These are phyloP conservation scores for Phytophthora cajani DNA, from an alignment of 352 stramenopile genomes.

Conservation along the genomic window DNA sequence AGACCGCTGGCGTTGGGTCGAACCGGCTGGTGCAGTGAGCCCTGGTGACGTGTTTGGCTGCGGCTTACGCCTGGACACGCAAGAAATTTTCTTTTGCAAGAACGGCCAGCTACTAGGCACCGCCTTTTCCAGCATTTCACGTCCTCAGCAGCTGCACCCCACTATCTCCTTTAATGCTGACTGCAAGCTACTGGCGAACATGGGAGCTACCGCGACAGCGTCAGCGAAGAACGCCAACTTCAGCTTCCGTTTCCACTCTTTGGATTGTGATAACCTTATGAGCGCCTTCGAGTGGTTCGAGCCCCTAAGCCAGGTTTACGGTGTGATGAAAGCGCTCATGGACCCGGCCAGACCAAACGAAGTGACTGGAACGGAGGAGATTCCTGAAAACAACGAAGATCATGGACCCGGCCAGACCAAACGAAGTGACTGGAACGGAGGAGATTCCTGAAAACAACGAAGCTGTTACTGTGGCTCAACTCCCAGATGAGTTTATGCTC, in stretches of 20 bases:
- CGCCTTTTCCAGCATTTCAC: conserved; percentile 77
- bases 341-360: conserved; percentile 43
- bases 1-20: conserved; percentile 81
- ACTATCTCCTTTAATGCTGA: conserved; percentile 81
- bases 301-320: conserved; percentile 84
- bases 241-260: conserved; percentile 80
- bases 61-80: conserved; percentile 78
- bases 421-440: conserved; percentile 11
- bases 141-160: conserved; percentile 58
- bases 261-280: conserved; percentile 89
- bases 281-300: conserved; percentile 90
- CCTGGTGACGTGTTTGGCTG: conserved; percentile 81
- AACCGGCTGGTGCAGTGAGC: conserved; percentile 48
- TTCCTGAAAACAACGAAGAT: conserved; percentile 5
- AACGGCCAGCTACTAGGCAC: conserved; percentile 82
- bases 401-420: conserved; percentile 30
- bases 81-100: conserved; percentile 89
- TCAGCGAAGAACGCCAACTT: conserved; percentile 59
- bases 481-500: conserved; percentile 89
- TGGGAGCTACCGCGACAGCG: conserved; percentile 52
- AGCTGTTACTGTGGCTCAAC: conserved; percentile 5
- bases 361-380: conserved; percentile 2
- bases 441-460: conserved; percentile 8
- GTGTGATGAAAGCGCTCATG: conserved; percentile 85
- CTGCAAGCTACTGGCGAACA: conserved; percentile 80